These are phyloP conservation scores for Pseudisothecium myosuroides DNA, from an alignment of 225 moss, liverwort and hornwort species.

Conservation along the genomic window DNA sequence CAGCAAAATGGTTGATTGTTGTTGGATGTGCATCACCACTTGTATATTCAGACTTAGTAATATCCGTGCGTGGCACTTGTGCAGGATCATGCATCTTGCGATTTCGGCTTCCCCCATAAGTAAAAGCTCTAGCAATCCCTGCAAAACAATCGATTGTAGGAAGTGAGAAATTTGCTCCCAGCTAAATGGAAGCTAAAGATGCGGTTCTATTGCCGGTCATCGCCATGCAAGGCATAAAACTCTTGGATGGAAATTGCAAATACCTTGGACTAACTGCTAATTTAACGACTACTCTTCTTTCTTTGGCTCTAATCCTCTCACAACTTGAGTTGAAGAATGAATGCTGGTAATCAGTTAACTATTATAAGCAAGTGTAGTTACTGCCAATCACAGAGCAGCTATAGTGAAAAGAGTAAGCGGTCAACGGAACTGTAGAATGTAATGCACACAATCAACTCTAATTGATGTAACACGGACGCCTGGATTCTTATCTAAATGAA, in stretches of 20 bases:
- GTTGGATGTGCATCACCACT: constrained; percentile 34
- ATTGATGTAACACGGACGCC: not conserved
- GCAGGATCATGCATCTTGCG: constrained; percentile 69
- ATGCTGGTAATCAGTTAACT: not conserved
- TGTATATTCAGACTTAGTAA: constrained; percentile 61
- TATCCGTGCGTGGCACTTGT: constrained; percentile 41
- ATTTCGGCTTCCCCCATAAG: constrained; percentile 74
- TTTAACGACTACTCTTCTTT: not conserved
- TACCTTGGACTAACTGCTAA: not conserved
- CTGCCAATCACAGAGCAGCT: not conserved
- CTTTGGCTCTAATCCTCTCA: not conserved
- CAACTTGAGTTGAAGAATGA: not conserved
- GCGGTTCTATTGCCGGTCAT: not conserved
- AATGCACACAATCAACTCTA: not conserved
- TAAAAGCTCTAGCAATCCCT: constrained; percentile 86
- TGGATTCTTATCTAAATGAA: not conserved
- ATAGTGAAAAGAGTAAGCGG: not conserved
- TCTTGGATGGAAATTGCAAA: not conserved
- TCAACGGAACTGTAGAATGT: not conserved
- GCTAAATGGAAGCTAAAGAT: not conserved
- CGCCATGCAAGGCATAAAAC: not conserved
- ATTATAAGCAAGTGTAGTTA: not conserved
- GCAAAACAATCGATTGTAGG: not conserved
- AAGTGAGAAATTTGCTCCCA: not conserved
- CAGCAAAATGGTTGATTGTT: constrained; percentile 91